These are phyloP conservation scores for Pythium vanterpoolii DNA, from an alignment of 352 stramenopile species.

Conservation along the genomic window DNA sequence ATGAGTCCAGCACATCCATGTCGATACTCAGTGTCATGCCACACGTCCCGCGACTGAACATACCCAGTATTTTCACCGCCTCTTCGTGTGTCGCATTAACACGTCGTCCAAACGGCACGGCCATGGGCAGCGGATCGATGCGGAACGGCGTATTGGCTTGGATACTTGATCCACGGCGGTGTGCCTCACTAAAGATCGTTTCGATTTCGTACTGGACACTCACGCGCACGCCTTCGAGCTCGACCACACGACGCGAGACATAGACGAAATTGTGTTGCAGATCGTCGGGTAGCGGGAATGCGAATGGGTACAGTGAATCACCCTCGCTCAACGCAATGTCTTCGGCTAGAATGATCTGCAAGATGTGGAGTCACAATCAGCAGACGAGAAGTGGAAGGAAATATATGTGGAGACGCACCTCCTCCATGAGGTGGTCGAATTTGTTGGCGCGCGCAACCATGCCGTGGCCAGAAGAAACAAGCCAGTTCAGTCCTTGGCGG, in stretches of 20 bases:
- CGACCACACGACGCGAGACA: neutral
- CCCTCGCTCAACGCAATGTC: neutral
- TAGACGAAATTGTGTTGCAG: constrained; percentile 2
- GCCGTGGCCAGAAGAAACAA: neutral
- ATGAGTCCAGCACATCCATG: neutral
- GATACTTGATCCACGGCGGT: neutral
- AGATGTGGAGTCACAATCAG: neutral
- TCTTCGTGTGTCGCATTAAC: neutral
- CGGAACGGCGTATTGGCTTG: neutral
- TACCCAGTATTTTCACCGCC: neutral
- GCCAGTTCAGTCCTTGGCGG: neutral
- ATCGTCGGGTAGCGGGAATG: neutral
- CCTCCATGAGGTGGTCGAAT: neutral
- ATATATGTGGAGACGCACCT: neutral
- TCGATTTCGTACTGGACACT: constrained; percentile 3
- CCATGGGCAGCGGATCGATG: neutral
- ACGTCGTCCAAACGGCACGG: neutral
- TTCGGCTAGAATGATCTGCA: neutral
- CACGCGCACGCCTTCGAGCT: constrained; percentile 2
- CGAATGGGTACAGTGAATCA: constrained; percentile 6
- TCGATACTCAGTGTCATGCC: neutral
- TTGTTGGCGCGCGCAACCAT: neutral
- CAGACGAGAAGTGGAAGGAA: neutral
- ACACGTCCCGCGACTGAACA: neutral
- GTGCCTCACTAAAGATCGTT: neutral